Base-by-base conservation (phyloP, 2,329 filamentous ascomycete genomes). In the Beauveria sp. region DNA sequence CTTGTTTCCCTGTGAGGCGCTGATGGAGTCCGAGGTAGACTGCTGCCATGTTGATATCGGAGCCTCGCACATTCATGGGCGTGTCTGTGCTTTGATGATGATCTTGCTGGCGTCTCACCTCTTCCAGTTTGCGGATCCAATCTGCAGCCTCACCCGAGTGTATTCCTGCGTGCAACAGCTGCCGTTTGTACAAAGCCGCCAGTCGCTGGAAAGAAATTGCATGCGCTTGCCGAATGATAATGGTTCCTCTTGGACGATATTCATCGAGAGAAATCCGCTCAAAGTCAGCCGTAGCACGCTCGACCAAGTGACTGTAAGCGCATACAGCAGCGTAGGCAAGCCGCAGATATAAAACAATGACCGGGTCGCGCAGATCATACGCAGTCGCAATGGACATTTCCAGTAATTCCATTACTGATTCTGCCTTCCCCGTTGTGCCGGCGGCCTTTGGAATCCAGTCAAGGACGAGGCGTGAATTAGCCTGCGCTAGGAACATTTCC, bases 401-500 rank as follows among this genome's bases (percentile, higher is more conserved):
- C 3, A 76, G 68, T 1, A 69, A 67, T 0, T 72, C 66, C 0
- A 72, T 63, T 14, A 76, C 64, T 9, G 73, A 69, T 0, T 67
- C 68, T 0, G 69, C 69, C 62, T 72, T 68, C 3, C 68, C 67
- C 0, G 69, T 69, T 43, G 74, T 75, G 54, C 72, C 71, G 0
- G 73, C 75, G 1, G 76, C 75, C n/a, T 72, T 73, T 14, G 76
- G 76, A 6, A 77, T 71, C 74, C 74, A 77, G 58, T 78, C 75
- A 31, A 74, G 66, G 1, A 75, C 69, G 4, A 72, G 65, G 9
- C 64, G 68, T 24, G 69, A 72, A 60, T 69, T 74, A 55, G 69
- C 69, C 24, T 75, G 71, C 18, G 71, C 69, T 0, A 78, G 64
- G 7, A 78, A 60, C 40, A 78, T 71, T 43, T 74, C 70, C 0